Conservation (phyloP, 2,329 filamentous ascomycete genomes). For the Podosphaera leucotricha region DNA sequence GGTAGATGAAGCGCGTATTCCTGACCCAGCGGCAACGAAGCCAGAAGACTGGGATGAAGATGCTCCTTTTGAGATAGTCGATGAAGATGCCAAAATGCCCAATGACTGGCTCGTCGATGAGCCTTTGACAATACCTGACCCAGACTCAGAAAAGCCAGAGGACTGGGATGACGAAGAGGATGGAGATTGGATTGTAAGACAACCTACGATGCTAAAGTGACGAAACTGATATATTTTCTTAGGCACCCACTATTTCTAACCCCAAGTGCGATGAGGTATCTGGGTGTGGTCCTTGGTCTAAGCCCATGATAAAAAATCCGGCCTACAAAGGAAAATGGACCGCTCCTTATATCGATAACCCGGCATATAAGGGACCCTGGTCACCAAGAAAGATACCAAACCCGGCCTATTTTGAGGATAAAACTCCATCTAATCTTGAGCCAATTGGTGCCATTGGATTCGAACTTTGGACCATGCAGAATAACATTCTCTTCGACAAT, state of each 20-base stretch:
- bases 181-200: conserved; percentile 58
- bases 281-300: conserved; percentile 81
- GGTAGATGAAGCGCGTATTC: conserved; percentile 81
- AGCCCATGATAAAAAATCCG: conserved; percentile 72
- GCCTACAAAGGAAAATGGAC: conserved; percentile 98
- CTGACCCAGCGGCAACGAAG: conserved; percentile 84
- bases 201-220: not conserved
- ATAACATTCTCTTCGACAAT: conserved; percentile 96
- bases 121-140: conserved; percentile 61
- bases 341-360: conserved; percentile 85
- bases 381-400: conserved; percentile 89
- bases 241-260: conserved; percentile 65
- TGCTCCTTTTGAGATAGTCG: conserved; percentile 84
- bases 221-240: not conserved
- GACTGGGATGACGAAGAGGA: conserved; percentile 99
- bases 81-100: conserved; percentile 74
- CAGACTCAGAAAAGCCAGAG: conserved; percentile 89
- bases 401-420: conserved; percentile 92
- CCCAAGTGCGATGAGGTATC: conserved; percentile 84
- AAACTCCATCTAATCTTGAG: conserved; percentile 88
- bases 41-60: conserved; percentile 99
- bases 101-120: conserved; percentile 94
- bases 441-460: conserved; percentile 94
- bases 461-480: conserved; percentile 99
- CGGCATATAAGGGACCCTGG: conserved; percentile 92